Conservation (phyloP, 2,329 filamentous ascomycete genomes). For the Neonectria neomacrospora region DNA sequence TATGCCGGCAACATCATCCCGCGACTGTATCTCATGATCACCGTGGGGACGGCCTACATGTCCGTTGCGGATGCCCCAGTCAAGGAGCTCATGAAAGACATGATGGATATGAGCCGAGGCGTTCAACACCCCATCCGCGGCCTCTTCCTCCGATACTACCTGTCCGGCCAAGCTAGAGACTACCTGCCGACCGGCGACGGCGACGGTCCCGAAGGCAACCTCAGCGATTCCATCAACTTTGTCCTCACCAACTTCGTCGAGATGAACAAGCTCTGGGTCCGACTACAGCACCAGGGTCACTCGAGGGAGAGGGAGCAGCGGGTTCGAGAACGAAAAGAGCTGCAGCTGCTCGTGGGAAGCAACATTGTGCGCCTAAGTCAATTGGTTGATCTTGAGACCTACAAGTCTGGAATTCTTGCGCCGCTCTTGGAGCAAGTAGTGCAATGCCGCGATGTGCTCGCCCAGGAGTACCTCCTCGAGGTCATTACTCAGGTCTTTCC, state of each 20-base stretch:
- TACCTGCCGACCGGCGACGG: constrained; percentile 82
- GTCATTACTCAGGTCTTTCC: constrained; percentile 99
- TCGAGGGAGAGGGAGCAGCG: constrained; percentile 93
- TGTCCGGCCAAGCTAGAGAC: constrained; percentile 94
- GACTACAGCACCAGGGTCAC: constrained; percentile 95
- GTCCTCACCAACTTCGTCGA: constrained; percentile 98
- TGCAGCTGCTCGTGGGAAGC: constrained; percentile 94
- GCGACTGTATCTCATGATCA: constrained; percentile 98
- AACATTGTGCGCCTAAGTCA: constrained; percentile 96
- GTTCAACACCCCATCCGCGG: constrained; percentile 97
- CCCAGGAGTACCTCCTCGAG: constrained; percentile 96
- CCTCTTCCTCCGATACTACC: constrained; percentile 94
- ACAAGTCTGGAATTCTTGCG: constrained; percentile 89
- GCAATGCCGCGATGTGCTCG: constrained; percentile 94
- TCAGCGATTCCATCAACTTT: constrained; percentile 98
- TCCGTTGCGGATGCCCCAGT: constrained; percentile 96
- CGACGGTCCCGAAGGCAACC: constrained; percentile 93
- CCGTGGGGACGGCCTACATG: constrained; percentile 99
- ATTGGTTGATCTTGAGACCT: constrained; percentile 92
- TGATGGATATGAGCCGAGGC: constrained; percentile 99
- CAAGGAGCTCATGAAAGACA: constrained; percentile 99
- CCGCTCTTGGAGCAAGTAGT: constrained; percentile 96
- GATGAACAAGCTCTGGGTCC: constrained; percentile 99
- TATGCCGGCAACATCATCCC: constrained; percentile 99
- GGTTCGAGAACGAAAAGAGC: constrained; percentile 92